Evolutionary conservation across 306 rosid genomes (phyloP), one percentile per base, ranked within the genome.

Genomic region (Senna siamea): DNA sequence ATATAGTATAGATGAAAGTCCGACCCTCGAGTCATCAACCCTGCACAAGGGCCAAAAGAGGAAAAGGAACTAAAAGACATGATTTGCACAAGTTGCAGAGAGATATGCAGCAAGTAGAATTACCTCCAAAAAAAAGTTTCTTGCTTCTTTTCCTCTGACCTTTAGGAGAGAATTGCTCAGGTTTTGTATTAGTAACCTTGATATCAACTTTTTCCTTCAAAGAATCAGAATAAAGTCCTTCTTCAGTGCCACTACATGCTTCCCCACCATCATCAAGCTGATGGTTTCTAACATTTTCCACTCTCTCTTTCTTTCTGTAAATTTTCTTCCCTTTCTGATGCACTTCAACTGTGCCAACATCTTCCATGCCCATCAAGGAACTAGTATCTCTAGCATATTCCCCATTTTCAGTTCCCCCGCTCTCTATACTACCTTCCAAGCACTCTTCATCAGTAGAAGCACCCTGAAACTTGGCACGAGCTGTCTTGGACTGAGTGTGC

Each of bases 181-280:
- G 74, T 75, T 81, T 87, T 58, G 78, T 75, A 80, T 85, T 84
- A 70, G 87, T 85, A 81, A 78, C 81, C 82, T 85, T 92, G 50
- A 58, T 41, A 62, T 85, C 90, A 78, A 76, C 75, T 69, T 85
- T 85, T 75, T 79, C 96, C 79, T 83, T 87, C 76, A 62, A 64
- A 40, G 78, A 32, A 69, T 80, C 84, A 76, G 51, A 76, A 41
- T 77, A 73, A 64, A 80, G 81, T 53, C 89, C 98, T 86, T 80
- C 97, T 78, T 89, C 98, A 56, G 98, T 88, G 63, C 94, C 96
- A 50, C 96, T 90, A 78, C 94, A 90, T 69, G 96, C 94, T 82
- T 88, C 94, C 55, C 92, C 91, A 58, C 98, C 89, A 90, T 92
- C 92, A 77, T 90, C 93, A 83, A 81, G 78, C 34, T 73, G 81